Conservation (phyloP, 2,329 filamentous ascomycete genomes). For the Nigrograna mackinnonii region DNA sequence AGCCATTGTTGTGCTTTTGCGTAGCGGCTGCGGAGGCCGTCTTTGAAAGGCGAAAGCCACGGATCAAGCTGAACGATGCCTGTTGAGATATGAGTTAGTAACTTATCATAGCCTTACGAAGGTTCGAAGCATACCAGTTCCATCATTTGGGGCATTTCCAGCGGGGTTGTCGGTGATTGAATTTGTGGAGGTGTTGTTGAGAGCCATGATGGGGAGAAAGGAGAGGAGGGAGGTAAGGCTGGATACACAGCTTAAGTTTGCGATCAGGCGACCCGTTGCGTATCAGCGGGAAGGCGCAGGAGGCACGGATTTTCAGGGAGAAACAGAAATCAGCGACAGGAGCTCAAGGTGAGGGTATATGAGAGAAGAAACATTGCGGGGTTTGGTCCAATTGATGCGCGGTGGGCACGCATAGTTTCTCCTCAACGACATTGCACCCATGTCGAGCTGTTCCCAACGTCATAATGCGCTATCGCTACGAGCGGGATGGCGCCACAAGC, state of each 20-base stretch:
- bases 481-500: background rate
- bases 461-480: slow-evolving; percentile 1
- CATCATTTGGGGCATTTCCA: slow-evolving; percentile 65
- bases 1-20: slow-evolving; percentile 85
- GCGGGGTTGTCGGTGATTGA: slow-evolving; percentile 49
- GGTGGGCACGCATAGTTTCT: background rate
- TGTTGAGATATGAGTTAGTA: slow-evolving; percentile 39
- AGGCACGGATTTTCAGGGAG: background rate
- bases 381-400: background rate
- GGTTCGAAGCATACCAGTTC: slow-evolving; percentile 74
- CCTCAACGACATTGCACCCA: too few species aligned
- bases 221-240: background rate
- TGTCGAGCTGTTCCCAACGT: background rate
- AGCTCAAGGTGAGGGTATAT: background rate
- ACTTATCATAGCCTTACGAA: background rate
- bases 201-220: slow-evolving; percentile 29
- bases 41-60: slow-evolving; percentile 84
- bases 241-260: slow-evolving; percentile 10
- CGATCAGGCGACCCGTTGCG: slow-evolving; percentile 10
- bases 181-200: slow-evolving; percentile 51
- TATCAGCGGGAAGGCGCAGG: background rate
- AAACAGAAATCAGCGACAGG: background rate
- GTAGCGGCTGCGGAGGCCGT: slow-evolving; percentile 75
- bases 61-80: slow-evolving; percentile 88
- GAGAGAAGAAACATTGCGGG: background rate